Conservation (phyloP, 768 basidiomycete genomes). For the Mycena amicta region DNA sequence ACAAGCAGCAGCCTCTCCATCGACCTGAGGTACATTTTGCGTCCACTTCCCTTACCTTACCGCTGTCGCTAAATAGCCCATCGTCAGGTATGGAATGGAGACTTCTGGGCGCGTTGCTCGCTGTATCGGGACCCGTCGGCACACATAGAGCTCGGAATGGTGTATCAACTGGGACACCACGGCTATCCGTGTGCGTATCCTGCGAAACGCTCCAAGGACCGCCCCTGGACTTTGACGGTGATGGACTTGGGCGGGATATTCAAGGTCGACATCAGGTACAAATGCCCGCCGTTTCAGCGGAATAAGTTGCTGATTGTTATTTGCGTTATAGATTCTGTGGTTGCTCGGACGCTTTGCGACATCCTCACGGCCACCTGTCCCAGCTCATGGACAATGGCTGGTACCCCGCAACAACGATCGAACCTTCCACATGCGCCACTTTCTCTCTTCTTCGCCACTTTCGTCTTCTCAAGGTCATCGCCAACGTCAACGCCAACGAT, state of each 20-base stretch:
- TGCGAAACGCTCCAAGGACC: background rate
- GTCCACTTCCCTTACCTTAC: no score
- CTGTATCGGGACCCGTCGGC: background rate
- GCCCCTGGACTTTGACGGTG: background rate
- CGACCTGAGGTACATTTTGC: background rate
- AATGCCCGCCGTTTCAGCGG: no score
- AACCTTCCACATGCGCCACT: constrained; percentile 17
- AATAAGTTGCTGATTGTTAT: no score
- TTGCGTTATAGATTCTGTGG: background rate
- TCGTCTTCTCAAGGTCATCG: constrained; percentile 12
- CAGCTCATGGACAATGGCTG: constrained; percentile 13
- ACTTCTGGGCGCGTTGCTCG: background rate
- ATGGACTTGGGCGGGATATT: background rate
- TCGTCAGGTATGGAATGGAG: background rate
- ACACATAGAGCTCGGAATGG: background rate
- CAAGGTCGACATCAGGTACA: background rate
- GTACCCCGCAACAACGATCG: constrained; percentile 17
- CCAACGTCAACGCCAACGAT: constrained; percentile 18
- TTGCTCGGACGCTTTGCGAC: background rate
- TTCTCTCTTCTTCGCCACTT: constrained; percentile 11
- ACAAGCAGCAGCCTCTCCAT: background rate
- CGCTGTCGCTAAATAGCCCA: no score
- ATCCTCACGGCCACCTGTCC: background rate
- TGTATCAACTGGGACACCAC: background rate
- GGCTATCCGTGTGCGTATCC: background rate